Evolutionary conservation across 768 basidiomycete species (phyloP).

Genomic region (Gloeostereum incarnatum): DNA sequence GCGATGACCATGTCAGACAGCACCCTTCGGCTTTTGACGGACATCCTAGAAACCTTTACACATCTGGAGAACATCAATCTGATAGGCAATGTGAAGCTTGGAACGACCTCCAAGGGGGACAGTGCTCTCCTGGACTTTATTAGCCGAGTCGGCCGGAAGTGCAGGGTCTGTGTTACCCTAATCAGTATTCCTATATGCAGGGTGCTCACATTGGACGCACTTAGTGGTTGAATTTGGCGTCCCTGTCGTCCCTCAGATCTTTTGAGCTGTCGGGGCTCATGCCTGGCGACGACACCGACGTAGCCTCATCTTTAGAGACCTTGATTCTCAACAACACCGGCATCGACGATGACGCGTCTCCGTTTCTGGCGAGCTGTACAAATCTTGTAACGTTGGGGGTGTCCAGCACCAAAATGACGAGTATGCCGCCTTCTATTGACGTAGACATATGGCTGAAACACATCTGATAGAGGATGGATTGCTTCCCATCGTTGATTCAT

Average conservation of each 20-base stretch:
- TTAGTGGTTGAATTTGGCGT: conserved; percentile 52
- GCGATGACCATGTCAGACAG: conserved; percentile 50
- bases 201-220: not conserved
- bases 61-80: conserved; percentile 46
- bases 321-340: conserved; percentile 52
- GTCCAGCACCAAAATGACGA: conserved; percentile 49
- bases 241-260: conserved; percentile 40
- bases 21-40: conserved; percentile 32
- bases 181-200: not conserved
- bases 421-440: conserved; percentile 22
- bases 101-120: conserved; percentile 21
- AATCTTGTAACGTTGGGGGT: conserved; percentile 39
- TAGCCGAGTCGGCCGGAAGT: conserved; percentile 42
- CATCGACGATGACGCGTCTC: conserved; percentile 47
- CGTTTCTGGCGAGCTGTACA: conserved; percentile 42
- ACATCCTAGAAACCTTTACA: conserved; percentile 21
- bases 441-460: not conserved
- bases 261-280: conserved; percentile 40
- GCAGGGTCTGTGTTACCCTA: conserved; percentile 32
- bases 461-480: conserved; percentile 36
- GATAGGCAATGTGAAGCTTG: conserved; percentile 56
- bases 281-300: conserved; percentile 18
- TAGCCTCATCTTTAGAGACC: conserved; percentile 29
- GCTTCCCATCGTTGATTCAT: conserved; percentile 48
- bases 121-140: conserved; percentile 37